Base-by-base conservation (phyloP, 106 monocot genomes). In the Triglochin maritima region DNA sequence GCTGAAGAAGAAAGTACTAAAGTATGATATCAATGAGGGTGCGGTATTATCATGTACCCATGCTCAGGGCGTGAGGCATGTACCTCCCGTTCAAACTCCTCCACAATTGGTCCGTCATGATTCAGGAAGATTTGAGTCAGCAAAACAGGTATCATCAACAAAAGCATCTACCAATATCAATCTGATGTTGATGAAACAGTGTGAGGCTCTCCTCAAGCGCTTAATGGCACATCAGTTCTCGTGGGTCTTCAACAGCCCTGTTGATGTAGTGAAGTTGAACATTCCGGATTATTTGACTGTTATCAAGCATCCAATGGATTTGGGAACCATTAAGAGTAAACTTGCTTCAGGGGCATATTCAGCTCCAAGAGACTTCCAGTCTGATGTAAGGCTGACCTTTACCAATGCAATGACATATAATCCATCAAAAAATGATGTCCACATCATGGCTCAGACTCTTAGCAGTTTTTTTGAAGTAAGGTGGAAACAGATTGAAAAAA, bases 231-330 rank as follows among this genome's bases (percentile, higher is more conserved):
- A 76, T 61, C 61, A 60, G 41, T 76, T 52, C 47, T 68, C 55
- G 0, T 69, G 69, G 68, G 75, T 69, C 4, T 76, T 76, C 46
- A 76, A 76, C 16, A 60, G 44, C 4, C 75, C 75, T 54, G 75
- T 76, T 46, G 75, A 76, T 62, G 75, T 61, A 3, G 60, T 69
- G 16, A 69, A 68, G 62, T 7, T 76, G 59, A 68, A 76, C 3
- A 67, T 76, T 69, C 68, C 75, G 5, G 75, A 76, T 69, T 76
- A 76, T 57, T 69, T 62, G 41, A 62, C 59, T 16, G 44, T 76
- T 47, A 76, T 76, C 44, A 76, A 76, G 52, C 60, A 69, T 54
- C 75, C 75, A 53, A 76, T 76, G 75, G 75, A 76, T 69, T 46
- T 76, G 68, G 75, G 75, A 46, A 76, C 75, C 14, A 53, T 69